Conservation (phyloP, 495 filamentous ascomycete genomes). For the Aspergillus campestris region DNA sequence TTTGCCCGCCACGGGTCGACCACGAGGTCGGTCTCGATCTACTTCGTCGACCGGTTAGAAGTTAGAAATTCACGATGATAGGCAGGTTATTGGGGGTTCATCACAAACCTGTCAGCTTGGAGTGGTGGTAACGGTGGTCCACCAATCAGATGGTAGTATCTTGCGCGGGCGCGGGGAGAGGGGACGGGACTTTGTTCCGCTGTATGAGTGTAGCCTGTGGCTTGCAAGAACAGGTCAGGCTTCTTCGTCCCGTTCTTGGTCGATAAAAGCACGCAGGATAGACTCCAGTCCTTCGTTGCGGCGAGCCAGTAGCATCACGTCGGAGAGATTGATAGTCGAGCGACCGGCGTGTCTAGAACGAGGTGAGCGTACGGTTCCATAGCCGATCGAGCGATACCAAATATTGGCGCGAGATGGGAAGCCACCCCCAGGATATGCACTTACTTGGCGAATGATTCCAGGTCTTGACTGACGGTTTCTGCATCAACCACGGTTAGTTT, state of each 20-base stretch:
- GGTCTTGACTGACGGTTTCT: slow-evolving; percentile 69
- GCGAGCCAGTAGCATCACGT: slow-evolving; percentile 78
- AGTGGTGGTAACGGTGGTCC: too few relatives aligned
- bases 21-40: too few relatives aligned
- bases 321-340: slow-evolving; percentile 68
- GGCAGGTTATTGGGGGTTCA: too few relatives aligned
- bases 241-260: slow-evolving; percentile 37
- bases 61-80: too few relatives aligned
- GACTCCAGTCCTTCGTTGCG: slow-evolving; percentile 75
- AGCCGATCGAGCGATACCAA: not conserved
- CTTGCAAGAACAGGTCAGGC: slow-evolving; percentile 3
- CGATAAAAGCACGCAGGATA: slow-evolving; percentile 61
- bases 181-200: too few relatives aligned
- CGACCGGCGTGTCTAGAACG: slow-evolving; percentile 66
- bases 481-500: not conserved
- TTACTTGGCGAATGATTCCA: slow-evolving; percentile 72
- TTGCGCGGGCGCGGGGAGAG: too few relatives aligned
- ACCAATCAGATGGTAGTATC: too few relatives aligned
- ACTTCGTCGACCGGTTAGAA: too few relatives aligned
- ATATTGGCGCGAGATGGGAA: not conserved
- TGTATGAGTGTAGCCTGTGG: too few relatives aligned
- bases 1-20: too few relatives aligned
- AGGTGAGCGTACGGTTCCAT: not conserved
- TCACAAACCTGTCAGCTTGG: too few relatives aligned
- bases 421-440: slow-evolving; percentile 2